These are phyloP conservation scores for Cyberlindnera americana DNA, from an alignment of 805 yeast species.

Conservation along the genomic window DNA sequence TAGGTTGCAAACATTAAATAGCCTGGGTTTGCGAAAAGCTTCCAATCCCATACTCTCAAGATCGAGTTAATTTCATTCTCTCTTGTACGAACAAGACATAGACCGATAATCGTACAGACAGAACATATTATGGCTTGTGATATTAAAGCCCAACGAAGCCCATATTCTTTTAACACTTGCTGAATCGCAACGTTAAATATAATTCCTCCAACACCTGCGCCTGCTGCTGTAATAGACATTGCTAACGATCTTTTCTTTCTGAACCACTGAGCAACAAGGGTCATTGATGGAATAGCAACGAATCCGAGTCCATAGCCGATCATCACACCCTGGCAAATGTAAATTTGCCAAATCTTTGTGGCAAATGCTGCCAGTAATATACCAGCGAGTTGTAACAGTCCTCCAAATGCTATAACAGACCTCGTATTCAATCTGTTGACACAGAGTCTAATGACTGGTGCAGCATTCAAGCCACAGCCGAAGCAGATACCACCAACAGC, in stretches of 20 bases:
- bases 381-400: constrained; percentile 48
- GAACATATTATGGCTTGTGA: constrained; percentile 36
- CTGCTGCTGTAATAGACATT: constrained; percentile 37
- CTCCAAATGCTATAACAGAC: constrained; percentile 45
- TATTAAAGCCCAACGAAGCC: constrained; percentile 33
- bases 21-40: constrained; percentile 38
- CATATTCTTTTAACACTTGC: constrained; percentile 29
- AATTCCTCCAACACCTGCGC: constrained; percentile 44
- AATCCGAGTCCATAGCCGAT: constrained; percentile 52
- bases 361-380: constrained; percentile 58
- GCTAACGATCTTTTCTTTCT: constrained; percentile 53
- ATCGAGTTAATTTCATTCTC: constrained; percentile 33
- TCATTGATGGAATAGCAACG: constrained; percentile 53
- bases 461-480: constrained; percentile 49
- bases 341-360: constrained; percentile 59
- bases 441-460: constrained; percentile 45
- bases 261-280: constrained; percentile 70
- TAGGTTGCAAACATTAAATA: constrained; percentile 41
- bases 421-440: constrained; percentile 34
- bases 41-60: constrained; percentile 38
- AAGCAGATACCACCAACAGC: constrained; percentile 66
- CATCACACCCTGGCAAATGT: constrained; percentile 63
- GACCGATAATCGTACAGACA: constrained; percentile 33
- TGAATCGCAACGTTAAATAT: constrained; percentile 37
- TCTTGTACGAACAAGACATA: constrained; percentile 37